Base-by-base conservation (phyloP, 2,329 filamentous ascomycete genomes). In the Alternaria solani region DNA sequence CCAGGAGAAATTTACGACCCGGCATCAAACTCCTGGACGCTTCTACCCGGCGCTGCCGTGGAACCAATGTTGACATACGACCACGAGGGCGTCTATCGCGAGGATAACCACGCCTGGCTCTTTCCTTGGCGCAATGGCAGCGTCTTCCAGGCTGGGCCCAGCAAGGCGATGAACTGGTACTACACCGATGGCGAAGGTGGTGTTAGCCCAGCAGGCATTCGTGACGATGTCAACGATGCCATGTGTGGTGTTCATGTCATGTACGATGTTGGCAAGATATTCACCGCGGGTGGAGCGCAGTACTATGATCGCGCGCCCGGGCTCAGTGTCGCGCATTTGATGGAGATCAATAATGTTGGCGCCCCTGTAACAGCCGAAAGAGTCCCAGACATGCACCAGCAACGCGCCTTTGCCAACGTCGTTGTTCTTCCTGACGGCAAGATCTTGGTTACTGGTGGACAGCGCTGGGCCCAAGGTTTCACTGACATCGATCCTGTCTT, bases 131-230 rank as follows among this genome's bases (percentile, higher is more conserved):
- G 61, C 12, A 63, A 70, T 9, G 65, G 65, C 25, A 64, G 61
- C 5, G 78, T 85, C 23, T 85, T 86, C 69, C 84, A 86, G 59
- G 84, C 83, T 3, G 85, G 85, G 0, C 85, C 84, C 1, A 82
- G 80, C 62, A 81, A 75, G 51, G 74, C 77, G 2, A 86, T 86
- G 82, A 81, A 87, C 69, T 88, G 86, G 86, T 87, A 83, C 65
- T 75, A 75, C 36, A 83, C 81, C 1, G 68, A 70, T 5, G 80
- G 79, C 5, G 72, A 71, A 41, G 85, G 85, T 0, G 67, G 72
- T 8, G 66, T 80, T 23, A 59, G 60, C 5, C 60, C 72, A 25
- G 84, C 84, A 0, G 84, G 84, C 0, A 70, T 62, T 2, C 77
- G 84, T 4, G 76, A 75, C 38, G 73, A 75, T 3, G 79, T 79